A percentile compares a stretch with the other conserved stretches of the same genome.
These are phyloP conservation scores for Kazachstania viticola DNA, from an alignment of 805 yeast species.

Conservation along the genomic window DNA sequence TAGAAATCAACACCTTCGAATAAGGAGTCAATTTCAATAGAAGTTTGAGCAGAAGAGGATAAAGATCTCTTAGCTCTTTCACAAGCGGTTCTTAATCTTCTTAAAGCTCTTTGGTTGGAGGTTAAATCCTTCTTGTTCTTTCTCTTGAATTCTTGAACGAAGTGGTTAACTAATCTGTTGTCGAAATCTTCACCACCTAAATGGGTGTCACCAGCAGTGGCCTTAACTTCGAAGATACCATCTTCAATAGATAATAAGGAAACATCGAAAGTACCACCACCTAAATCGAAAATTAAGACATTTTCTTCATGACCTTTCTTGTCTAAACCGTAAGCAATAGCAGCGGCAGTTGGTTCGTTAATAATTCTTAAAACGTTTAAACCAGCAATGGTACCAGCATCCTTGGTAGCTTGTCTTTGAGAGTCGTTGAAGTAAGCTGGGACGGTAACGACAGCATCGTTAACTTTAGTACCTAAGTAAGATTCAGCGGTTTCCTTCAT, in stretches of 20 bases:
- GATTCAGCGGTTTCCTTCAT: conserved; percentile 93
- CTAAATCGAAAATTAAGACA: conserved; percentile 87
- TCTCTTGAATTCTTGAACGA: conserved; percentile 92
- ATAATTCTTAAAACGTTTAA: conserved; percentile 87
- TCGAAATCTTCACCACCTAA: conserved; percentile 99
- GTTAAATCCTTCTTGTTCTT: conserved; percentile 93
- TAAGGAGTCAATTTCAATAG: conserved; percentile 91
- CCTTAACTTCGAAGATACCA: conserved; percentile 94
- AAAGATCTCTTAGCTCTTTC: conserved; percentile 99
- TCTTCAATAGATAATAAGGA: conserved; percentile 87
- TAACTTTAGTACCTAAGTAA: conserved; percentile 71
- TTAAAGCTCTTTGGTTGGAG: conserved; percentile 88
- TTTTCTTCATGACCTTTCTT: conserved; percentile 65
- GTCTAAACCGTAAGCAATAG: conserved; percentile 92
- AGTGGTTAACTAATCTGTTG: conserved; percentile 88
- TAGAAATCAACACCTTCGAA: conserved; percentile 96
- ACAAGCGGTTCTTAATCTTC: conserved; percentile 98
- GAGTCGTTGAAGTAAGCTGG: conserved; percentile 96
- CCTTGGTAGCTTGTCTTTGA: conserved; percentile 95
- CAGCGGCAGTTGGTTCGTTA: conserved; percentile 94
- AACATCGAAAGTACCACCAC: conserved; percentile 99
- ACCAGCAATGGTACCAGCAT: conserved; percentile 92
- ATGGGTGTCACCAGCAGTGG: conserved; percentile 75
- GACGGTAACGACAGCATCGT: conserved; percentile 89
- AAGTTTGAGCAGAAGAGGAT: conserved; percentile 93